Conservation (phyloP, 352 stramenopile genomes). For the Phytopythium chamaehyphon region DNA sequence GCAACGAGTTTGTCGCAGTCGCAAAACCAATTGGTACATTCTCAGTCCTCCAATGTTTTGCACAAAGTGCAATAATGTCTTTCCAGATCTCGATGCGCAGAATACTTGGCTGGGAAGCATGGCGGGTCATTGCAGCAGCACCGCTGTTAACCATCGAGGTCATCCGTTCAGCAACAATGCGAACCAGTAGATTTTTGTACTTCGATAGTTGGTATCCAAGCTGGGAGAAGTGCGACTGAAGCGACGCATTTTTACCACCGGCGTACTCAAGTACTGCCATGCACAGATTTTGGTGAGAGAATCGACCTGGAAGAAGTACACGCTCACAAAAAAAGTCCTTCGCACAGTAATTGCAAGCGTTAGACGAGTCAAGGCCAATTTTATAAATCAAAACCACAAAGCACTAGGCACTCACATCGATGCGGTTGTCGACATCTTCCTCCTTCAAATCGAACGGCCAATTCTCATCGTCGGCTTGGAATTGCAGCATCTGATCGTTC, state of each 20-base stretch:
- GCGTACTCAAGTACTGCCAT: conserved; percentile 53
- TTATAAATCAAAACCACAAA: too few species aligned
- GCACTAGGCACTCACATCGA: conserved; percentile 36
- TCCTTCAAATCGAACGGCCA: conserved; percentile 56
- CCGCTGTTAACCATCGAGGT: conserved; percentile 15
- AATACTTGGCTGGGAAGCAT: conserved; percentile 17
- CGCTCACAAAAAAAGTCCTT: conserved; percentile 58
- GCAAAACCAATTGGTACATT: conserved; percentile 70
- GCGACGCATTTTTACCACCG: conserved; percentile 19
- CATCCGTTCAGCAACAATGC: conserved; percentile 45
- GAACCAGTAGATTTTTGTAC: conserved; percentile 60
- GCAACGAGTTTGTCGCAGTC: conserved; percentile 31
- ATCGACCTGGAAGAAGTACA: conserved; percentile 56
- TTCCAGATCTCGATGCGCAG: conserved; percentile 61
- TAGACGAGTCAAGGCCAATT: too few species aligned
- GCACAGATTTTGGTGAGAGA: conserved; percentile 60
- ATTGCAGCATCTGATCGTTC: conserved; percentile 64
- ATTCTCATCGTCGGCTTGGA: conserved; percentile 46
- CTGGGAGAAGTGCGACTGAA: conserved; percentile 30
- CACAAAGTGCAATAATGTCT: conserved; percentile 59
- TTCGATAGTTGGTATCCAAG: conserved; percentile 39
- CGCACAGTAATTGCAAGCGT: background rate
- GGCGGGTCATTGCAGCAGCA: conserved; percentile 11
- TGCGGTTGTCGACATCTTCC: conserved; percentile 25
- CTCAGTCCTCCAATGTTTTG: conserved; percentile 66